Evolutionary conservation across 2,329 filamentous ascomycete genomes (phyloP).

Genomic region (Calonectria pseudoreteaudii): DNA sequence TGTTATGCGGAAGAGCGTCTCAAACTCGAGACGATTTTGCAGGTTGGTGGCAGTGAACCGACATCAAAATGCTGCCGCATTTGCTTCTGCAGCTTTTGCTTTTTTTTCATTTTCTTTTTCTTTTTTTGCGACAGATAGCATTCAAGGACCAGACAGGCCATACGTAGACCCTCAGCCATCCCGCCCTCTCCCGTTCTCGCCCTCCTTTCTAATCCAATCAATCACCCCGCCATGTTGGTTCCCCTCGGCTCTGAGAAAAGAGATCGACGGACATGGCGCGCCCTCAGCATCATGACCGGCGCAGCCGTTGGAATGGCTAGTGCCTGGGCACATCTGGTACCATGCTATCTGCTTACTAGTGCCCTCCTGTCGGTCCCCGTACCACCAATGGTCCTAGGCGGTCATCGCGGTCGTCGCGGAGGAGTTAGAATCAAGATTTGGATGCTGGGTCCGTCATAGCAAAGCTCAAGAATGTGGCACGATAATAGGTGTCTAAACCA

Average conservation of each 20-base stretch:
- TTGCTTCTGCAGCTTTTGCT: background rate
- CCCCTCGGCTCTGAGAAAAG: background rate
- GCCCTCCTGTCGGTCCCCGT: background rate
- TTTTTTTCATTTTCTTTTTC: background rate
- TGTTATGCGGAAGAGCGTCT: background rate
- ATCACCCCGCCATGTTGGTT: background rate
- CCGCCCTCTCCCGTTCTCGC: background rate
- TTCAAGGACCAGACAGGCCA: background rate
- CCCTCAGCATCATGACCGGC: constrained; percentile 23
- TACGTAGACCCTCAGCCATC: background rate
- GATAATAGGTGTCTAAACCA: background rate
- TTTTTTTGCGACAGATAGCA: background rate
- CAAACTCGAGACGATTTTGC: background rate
- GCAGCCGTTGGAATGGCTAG: constrained; percentile 36
- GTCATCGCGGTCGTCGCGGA: constrained; percentile 6
- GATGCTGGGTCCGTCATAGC: constrained; percentile 3
- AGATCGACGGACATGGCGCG: constrained; percentile 9
- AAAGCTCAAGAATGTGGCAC: constrained; percentile 34
- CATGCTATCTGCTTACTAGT: constrained; percentile 33
- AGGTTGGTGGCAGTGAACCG: background rate
- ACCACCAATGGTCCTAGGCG: background rate
- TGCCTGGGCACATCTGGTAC: constrained; percentile 38
- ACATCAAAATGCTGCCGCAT: background rate
- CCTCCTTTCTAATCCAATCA: constrained; percentile 4
- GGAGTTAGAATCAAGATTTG: constrained; percentile 13